Evolutionary conservation across 2,329 filamentous ascomycete genomes (phyloP), one percentile per base, ranked within the genome.

Genomic region (Verticillium nonalfalfae): DNA sequence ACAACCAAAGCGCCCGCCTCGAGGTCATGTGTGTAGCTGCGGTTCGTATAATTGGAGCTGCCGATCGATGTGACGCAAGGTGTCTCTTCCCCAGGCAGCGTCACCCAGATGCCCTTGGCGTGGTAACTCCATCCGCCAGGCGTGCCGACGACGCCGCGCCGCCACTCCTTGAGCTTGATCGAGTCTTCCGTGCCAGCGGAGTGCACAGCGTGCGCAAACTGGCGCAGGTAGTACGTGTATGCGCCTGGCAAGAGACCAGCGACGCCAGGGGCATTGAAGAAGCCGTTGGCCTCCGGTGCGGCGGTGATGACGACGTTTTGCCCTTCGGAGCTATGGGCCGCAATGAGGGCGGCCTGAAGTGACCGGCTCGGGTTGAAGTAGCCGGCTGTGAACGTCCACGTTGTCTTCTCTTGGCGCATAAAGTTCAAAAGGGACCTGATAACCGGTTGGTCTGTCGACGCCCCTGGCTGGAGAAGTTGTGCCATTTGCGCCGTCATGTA

Each of bases 311-410:
- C 90, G 0, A 90, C 93, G 63, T 92, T 95, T 3, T 18, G 45
- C 11, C 18, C 11, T n/a, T n/a, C n/a, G 52, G 81, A 81, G 1
- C 77, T 75, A 0, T 88, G 90, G 1, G 87, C 84, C 0, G 91
- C 93, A 7, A 83, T 80, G 36, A 99, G 86, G 0, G 99, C 81
- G 0, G 97, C 84, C 45, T 88, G 85, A 21, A 98, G 85, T 4
- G 88, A 87, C 0, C 93, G 90, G 7, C 93, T 93, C 61, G 96
- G 96, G 78, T 99, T 99, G 79, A 99, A 99, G 78, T 99, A 99
- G 59, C 95, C 95, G 0, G 95, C 95, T 1, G 95, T 98, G 74
- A 99, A 98, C 0, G 92, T 95, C 95, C 95, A 99, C 14, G 86
- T 89, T 0, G 90, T 90, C 38, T 85, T 36, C 35, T 36, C 35